Evolutionary conservation across 2,329 filamentous ascomycete genomes (phyloP).

Genomic region (Ophiostoma pallidulum): DNA sequence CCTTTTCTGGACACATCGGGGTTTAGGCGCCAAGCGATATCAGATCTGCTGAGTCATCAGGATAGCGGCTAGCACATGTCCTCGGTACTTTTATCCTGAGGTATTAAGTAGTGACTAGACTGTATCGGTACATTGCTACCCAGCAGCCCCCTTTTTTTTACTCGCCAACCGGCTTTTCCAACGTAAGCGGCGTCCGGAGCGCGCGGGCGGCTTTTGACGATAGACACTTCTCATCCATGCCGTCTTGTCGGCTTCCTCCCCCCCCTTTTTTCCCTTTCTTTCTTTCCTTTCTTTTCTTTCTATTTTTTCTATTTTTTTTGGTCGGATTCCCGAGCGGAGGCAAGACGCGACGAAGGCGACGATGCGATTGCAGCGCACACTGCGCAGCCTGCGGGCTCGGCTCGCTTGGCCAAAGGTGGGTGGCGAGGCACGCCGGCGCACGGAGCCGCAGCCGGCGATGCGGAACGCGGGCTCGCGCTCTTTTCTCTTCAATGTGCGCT

Average conservation of each 20-base stretch:
- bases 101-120: no score
- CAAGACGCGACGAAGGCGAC: background rate
- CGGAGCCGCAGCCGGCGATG: no score
- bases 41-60: no score
- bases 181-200: constrained; percentile 9
- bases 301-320: no score
- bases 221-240: background rate
- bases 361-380: constrained; percentile 9
- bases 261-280: background rate
- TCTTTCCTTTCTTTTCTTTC: no score
- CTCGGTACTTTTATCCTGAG: no score
- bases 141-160: background rate
- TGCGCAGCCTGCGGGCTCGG: constrained; percentile 17
- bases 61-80: no score
- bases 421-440: no score
- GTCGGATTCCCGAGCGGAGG: no score
- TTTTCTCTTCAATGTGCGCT: background rate
- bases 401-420: constrained; percentile 20
- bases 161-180: constrained; percentile 5
- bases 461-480: background rate
- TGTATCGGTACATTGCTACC: no score
- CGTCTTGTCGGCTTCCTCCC: background rate
- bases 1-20: no score
- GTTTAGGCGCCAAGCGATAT: no score
- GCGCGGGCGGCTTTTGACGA: constrained; percentile 7